Percentiles rank a stretch among this genome's conserved stretches.
phyloP scores from a whole-genome alignment of 768 basidiomycete species.

The Coprinellus micaceus region DNA sequence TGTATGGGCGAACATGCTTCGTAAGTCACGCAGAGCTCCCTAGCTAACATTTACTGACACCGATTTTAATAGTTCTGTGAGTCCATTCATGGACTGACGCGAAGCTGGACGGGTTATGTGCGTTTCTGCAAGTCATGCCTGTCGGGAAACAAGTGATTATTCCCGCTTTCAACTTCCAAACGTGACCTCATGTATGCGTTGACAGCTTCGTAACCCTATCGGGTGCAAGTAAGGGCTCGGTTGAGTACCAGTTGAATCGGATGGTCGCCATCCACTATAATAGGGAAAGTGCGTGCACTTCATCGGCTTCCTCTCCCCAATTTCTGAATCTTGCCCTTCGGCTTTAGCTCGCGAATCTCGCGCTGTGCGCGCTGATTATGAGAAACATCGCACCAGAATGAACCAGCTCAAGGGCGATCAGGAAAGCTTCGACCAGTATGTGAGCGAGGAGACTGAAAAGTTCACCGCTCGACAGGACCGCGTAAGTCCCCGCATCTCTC shows the following conservation, averaged over 20 bases:
- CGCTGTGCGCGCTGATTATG: neutral
- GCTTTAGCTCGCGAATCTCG: neutral
- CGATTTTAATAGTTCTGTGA: neutral
- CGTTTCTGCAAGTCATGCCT: neutral
- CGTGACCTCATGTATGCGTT: neutral
- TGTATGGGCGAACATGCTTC: conserved; percentile 24
- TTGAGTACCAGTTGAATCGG: too few relatives aligned
- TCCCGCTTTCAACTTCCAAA: neutral
- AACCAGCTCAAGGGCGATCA: neutral
- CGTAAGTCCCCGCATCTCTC: too few relatives aligned
- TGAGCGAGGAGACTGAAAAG: neutral
- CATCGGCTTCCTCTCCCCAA: neutral
- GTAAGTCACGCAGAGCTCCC: too few relatives aligned
- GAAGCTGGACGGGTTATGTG: neutral
- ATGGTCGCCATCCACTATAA: neutral
- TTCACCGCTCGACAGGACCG: neutral
- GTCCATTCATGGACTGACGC: neutral
- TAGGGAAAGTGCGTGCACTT: neutral
- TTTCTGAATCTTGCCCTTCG: neutral
- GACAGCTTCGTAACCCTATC: too few relatives aligned
- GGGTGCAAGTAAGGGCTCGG: too few relatives aligned
- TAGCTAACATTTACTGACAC: neutral
- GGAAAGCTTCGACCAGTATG: neutral
- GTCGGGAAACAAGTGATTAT: neutral
- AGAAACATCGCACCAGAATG: too few relatives aligned